A percentile compares a stretch with the other conserved stretches of the same genome.
phyloP scores from a whole-genome alignment of 257 asterid genomes.

The Forsythia suspensa region DNA sequence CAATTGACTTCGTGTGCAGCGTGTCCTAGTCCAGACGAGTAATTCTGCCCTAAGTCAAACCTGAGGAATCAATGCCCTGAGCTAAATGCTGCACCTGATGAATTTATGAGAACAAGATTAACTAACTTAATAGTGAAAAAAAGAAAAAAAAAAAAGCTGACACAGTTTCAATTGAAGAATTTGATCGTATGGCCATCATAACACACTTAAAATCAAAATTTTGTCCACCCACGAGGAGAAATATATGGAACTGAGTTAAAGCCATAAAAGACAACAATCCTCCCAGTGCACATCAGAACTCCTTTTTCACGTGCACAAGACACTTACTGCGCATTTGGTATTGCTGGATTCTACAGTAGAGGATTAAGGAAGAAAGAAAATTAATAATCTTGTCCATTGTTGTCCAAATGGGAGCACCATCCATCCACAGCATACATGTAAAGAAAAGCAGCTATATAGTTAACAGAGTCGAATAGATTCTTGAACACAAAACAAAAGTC shows the following conservation, averaged over 20 bases:
- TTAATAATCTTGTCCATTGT: no score
- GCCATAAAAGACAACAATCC: neutral
- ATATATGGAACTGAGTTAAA: neutral
- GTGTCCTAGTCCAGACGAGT: conserved; percentile 23
- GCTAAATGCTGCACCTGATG: conserved; percentile 52
- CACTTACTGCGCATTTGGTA: no score
- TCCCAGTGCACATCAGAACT: no score
- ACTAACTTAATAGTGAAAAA: neutral
- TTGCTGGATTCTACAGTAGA: no score
- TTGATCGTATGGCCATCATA: neutral
- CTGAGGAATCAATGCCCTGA: conserved; percentile 31
- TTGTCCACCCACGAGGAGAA: neutral
- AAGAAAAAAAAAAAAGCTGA: neutral
- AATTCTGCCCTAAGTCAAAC: conserved; percentile 27
- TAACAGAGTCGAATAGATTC: no score
- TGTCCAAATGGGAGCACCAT: no score
- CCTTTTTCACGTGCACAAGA: no score
- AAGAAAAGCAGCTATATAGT: no score
- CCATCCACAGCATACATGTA: no score
- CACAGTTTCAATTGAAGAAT: neutral
- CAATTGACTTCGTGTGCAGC: conserved; percentile 21
- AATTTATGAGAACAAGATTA: conserved; percentile 1
- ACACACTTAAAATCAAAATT: neutral
- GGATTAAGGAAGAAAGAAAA: no score
- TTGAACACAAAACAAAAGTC: neutral